Evolutionary conservation across 2,329 filamentous ascomycete genomes (phyloP).

Genomic region (Fusarium marasasianum): DNA sequence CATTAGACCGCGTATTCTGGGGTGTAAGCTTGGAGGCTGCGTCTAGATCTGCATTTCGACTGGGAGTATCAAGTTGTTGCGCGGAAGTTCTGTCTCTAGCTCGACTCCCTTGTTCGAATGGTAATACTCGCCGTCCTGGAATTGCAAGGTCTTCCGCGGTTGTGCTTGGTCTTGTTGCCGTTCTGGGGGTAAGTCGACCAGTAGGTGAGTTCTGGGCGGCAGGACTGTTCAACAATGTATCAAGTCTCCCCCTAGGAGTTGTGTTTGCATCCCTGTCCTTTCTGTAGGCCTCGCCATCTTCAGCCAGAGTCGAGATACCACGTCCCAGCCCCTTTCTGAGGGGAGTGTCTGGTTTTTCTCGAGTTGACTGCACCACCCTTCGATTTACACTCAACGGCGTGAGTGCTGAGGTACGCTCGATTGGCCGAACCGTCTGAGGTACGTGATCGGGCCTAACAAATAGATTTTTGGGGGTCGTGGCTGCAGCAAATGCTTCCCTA

Average conservation of each 20-base stretch:
- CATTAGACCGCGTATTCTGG: conserved; percentile 23
- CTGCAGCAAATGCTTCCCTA: conserved; percentile 6
- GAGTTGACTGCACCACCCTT: conserved; percentile 35
- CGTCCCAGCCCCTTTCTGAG: conserved; percentile 43
- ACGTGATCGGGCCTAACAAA: conserved; percentile 33
- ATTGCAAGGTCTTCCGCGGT: conserved; percentile 44
- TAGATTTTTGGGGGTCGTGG: conserved; percentile 26
- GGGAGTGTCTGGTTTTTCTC: conserved; percentile 31
- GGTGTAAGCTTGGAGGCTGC: conserved; percentile 16
- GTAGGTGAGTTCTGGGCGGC: conserved; percentile 38
- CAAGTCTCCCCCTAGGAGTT: conserved; percentile 44
- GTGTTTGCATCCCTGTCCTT: conserved; percentile 13
- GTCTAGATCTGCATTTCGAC: not conserved
- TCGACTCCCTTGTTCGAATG: conserved; percentile 43
- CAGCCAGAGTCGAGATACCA: conserved; percentile 57
- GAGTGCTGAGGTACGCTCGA: conserved; percentile 44
- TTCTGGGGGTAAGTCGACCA: conserved; percentile 38
- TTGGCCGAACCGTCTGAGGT: conserved; percentile 31
- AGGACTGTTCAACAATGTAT: conserved; percentile 47
- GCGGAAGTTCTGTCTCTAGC: conserved; percentile 18
- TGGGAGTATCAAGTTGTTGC: conserved; percentile 13
- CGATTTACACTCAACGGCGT: conserved; percentile 52
- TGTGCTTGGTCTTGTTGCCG: conserved; percentile 24
- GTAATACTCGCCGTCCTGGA: conserved; percentile 54
- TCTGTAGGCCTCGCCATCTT: conserved; percentile 56